phyloP scores from a whole-genome alignment of 2,329 filamentous ascomycete genomes.

The Cytospora paraplurivora region DNA sequence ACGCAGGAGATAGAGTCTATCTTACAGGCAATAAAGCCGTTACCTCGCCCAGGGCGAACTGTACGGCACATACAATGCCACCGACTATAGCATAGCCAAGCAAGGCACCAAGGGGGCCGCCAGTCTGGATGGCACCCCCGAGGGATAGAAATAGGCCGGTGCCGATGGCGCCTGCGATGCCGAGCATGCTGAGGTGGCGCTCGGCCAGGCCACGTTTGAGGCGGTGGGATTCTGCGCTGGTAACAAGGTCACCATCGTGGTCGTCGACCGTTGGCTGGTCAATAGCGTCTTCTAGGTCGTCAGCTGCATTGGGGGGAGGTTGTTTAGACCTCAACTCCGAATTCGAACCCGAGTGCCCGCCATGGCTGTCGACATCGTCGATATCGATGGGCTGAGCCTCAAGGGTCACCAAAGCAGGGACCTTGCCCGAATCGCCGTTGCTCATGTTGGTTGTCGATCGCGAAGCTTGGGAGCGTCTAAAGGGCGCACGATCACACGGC shows the following conservation, averaged over 20 bases:
- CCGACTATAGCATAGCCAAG: constrained; percentile 60
- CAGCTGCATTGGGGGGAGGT: not conserved
- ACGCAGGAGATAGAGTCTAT: not conserved
- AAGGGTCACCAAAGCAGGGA: constrained; percentile 13
- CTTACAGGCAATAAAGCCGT: constrained; percentile 58
- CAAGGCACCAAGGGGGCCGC: constrained; percentile 51
- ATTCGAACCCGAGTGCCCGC: not conserved
- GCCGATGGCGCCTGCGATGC: constrained; percentile 63
- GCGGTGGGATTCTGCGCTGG: constrained; percentile 50
- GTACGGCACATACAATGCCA: constrained; percentile 58
- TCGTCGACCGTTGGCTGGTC: constrained; percentile 16
- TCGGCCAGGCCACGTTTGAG: constrained; percentile 53
- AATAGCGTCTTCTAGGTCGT: constrained; percentile 6
- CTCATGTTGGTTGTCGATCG: constrained; percentile 16
- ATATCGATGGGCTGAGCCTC: constrained; percentile 5
- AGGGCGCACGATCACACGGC: too few relatives aligned
- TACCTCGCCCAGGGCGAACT: constrained; percentile 61
- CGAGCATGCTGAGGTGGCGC: constrained; percentile 63
- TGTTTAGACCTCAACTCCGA: constrained; percentile 7
- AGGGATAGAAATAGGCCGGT: constrained; percentile 63
- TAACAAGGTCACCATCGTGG: constrained; percentile 48
- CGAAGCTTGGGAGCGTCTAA: not conserved
- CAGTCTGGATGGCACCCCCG: constrained; percentile 54
- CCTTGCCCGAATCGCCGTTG: constrained; percentile 21
- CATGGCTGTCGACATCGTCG: not conserved